Evolutionary conservation across 768 basidiomycete species (phyloP).

Genomic region (Mycena rebaudengoi): DNA sequence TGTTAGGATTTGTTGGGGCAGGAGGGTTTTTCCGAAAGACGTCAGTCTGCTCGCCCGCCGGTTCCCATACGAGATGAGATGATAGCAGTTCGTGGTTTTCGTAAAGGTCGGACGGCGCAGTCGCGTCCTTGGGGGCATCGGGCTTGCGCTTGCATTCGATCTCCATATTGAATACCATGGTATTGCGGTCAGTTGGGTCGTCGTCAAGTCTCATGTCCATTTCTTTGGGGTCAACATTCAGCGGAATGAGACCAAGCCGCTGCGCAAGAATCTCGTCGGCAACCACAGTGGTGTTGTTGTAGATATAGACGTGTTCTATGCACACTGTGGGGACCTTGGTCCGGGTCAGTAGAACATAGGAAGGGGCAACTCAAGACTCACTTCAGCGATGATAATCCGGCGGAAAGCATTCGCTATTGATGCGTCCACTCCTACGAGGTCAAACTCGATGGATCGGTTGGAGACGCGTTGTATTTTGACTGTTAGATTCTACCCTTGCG

Average conservation of each 20-base stretch:
- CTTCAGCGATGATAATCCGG: slow-evolving; percentile 94
- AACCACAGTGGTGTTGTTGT: slow-evolving; percentile 94
- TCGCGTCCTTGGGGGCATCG: slow-evolving; percentile 59
- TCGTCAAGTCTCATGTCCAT: slow-evolving; percentile 70
- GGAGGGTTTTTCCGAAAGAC: slow-evolving; percentile 66
- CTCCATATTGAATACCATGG: slow-evolving; percentile 85
- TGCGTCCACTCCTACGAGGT: slow-evolving; percentile 94
- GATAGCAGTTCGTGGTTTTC: slow-evolving; percentile 75
- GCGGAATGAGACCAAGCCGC: slow-evolving; percentile 89
- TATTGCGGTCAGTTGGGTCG: slow-evolving; percentile 86
- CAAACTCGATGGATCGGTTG: slow-evolving; percentile 88
- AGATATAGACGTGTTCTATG: slow-evolving; percentile 91
- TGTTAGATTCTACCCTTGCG: slow-evolving; percentile 69
- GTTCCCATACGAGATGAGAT: slow-evolving; percentile 75
- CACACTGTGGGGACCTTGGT: slow-evolving; percentile 88
- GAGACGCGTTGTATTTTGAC: slow-evolving; percentile 84
- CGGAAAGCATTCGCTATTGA: slow-evolving; percentile 96
- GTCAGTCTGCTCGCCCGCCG: slow-evolving; percentile 81
- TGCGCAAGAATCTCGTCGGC: slow-evolving; percentile 94
- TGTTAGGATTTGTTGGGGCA: slow-evolving; percentile 77
- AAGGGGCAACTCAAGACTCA: slow-evolving; percentile 50
- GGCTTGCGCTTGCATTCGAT: slow-evolving; percentile 71
- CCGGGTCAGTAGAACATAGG: background rate
- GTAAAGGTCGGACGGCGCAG: slow-evolving; percentile 73
- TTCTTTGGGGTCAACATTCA: slow-evolving; percentile 83